A percentile compares a stretch with the other conserved stretches of the same genome.
Conservation (phyloP, 2,329 filamentous ascomycete species). For the Ceratocystis variospora region DNA sequence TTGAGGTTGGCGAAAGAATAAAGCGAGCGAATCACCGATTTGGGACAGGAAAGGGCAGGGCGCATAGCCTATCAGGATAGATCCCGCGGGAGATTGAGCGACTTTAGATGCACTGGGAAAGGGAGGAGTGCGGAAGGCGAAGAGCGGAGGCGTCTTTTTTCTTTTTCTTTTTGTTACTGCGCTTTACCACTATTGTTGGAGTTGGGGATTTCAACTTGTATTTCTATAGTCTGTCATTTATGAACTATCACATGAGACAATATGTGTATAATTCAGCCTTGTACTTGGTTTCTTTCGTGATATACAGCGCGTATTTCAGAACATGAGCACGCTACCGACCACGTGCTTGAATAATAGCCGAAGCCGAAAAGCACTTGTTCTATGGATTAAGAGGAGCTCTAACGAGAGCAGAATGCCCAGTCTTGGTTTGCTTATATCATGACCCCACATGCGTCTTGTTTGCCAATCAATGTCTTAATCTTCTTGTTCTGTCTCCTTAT, state of each 20-base stretch:
- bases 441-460: not conserved
- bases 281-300: constrained; percentile 5
- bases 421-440: not conserved
- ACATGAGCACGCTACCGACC: not conserved
- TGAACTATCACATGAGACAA: constrained; percentile 10
- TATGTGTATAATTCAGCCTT: not conserved
- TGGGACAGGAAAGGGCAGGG: not conserved
- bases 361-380: not conserved
- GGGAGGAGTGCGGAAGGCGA: not conserved
- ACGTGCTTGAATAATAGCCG: not conserved
- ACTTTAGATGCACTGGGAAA: not conserved
- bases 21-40: too few species aligned
- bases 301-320: not conserved
- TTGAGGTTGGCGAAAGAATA: constrained; percentile 7
- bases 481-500: not conserved
- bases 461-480: not conserved
- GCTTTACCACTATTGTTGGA: constrained; percentile 20
- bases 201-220: constrained; percentile 17
- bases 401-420: not conserved
- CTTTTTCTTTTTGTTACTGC: constrained; percentile 21
- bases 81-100: not conserved
- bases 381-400: not conserved
- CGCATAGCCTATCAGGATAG: not conserved
- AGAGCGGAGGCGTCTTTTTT: constrained; percentile 20
- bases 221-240: constrained; percentile 15